Conservation (phyloP, 495 filamentous ascomycete genomes). For the Jackrogersella multiformis region DNA sequence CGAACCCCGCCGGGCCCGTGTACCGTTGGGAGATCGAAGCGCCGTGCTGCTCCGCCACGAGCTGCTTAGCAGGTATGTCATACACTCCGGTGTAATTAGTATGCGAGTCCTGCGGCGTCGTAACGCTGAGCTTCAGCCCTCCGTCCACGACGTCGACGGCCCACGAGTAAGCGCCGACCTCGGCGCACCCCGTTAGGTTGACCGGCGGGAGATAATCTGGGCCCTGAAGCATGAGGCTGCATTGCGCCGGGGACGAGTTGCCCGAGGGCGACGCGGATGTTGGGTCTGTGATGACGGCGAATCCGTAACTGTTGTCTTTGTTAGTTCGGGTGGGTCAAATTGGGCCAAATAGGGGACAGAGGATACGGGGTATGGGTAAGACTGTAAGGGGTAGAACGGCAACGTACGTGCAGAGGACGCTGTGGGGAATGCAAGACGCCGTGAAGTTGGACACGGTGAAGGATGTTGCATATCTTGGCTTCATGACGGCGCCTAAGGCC, state of each 20-base stretch:
- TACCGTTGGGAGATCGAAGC: conserved; percentile 24
- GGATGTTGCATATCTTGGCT: conserved; percentile 6
- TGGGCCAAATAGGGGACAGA: neutral
- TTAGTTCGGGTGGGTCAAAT: neutral
- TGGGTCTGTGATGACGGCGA: conserved; percentile 27
- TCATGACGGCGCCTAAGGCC: conserved; percentile 21
- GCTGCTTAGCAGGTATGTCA: conserved; percentile 13
- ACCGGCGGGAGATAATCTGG: conserved; percentile 28
- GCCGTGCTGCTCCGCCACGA: conserved; percentile 29
- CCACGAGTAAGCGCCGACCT: conserved; percentile 26
- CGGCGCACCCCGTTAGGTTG: conserved; percentile 23
- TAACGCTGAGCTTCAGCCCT: conserved; percentile 26
- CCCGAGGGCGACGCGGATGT: conserved; percentile 21
- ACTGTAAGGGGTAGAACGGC: neutral
- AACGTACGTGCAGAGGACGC: conserved; percentile 30
- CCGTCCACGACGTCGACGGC: conserved; percentile 3
- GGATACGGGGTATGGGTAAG: neutral
- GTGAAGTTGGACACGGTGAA: conserved; percentile 28
- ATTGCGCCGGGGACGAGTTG: conserved; percentile 8
- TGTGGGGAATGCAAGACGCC: conserved; percentile 36
- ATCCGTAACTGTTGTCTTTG: conserved; percentile 19
- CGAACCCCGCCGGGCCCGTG: conserved; percentile 18
- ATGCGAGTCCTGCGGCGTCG: conserved; percentile 27
- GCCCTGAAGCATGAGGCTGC: conserved; percentile 31
- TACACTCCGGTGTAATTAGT: conserved; percentile 34